These are phyloP conservation scores for Angomonas ambiguus DNA, from an alignment of 208 protist genomes.

Conservation along the genomic window DNA sequence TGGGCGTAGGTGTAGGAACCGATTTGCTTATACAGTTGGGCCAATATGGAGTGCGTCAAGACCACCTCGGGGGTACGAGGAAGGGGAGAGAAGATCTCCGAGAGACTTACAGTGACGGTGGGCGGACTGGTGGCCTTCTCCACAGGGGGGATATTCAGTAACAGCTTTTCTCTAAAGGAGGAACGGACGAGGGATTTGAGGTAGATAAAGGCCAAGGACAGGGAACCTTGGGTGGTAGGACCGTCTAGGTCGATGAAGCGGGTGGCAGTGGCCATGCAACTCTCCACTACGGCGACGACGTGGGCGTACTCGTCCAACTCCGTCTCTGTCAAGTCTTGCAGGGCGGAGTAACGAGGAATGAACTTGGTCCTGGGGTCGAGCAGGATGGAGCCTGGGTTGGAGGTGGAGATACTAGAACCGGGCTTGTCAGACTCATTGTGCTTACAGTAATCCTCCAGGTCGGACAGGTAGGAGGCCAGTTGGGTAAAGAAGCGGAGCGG, in stretches of 20 bases:
- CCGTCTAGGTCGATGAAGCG: slow-evolving; percentile 85
- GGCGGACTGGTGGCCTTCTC: slow-evolving; percentile 32
- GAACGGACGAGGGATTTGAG: slow-evolving; percentile 82
- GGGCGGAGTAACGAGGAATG: slow-evolving; percentile 46
- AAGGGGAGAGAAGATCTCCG: slow-evolving; percentile 71
- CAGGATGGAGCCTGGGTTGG: neutral
- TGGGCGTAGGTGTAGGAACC: slow-evolving; percentile 62
- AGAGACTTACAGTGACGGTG: slow-evolving; percentile 64
- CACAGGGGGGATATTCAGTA: slow-evolving; percentile 68
- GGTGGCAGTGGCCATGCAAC: slow-evolving; percentile 82
- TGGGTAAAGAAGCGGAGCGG: slow-evolving; percentile 75
- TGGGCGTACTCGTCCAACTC: slow-evolving; percentile 42
- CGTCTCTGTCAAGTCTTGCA: slow-evolving; percentile 28
- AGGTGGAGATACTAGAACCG: slow-evolving; percentile 9
- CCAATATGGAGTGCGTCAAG: slow-evolving; percentile 72
- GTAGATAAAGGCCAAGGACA: slow-evolving; percentile 71
- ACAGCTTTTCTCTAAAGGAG: slow-evolving; percentile 60
- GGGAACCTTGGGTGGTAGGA: slow-evolving; percentile 49
- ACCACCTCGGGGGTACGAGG: slow-evolving; percentile 67
- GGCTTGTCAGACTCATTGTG: neutral
- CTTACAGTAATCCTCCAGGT: slow-evolving; percentile 45
- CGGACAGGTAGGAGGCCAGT: slow-evolving; percentile 77
- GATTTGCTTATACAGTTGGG: slow-evolving; percentile 87
- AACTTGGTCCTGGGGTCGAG: slow-evolving; percentile 30
- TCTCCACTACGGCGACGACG: slow-evolving; percentile 79